Percentiles rank a stretch among this genome's conserved stretches.
These are phyloP conservation scores for Strobilomyces echinocephalus DNA, from an alignment of 768 basidiomycete genomes.

Conservation along the genomic window DNA sequence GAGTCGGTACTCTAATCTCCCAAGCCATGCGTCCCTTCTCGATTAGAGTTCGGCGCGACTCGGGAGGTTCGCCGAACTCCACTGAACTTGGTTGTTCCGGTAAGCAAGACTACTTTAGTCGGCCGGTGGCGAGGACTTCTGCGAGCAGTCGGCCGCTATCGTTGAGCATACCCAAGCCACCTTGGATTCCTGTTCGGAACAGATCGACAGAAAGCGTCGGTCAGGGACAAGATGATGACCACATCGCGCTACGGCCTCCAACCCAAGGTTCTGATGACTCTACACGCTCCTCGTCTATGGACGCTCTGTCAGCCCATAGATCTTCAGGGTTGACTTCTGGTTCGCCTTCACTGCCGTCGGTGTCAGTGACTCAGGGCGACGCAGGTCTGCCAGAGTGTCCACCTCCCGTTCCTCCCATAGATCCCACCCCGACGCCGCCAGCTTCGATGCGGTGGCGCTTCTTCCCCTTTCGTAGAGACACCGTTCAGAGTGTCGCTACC, in stretches of 20 bases:
- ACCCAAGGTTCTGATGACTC: constrained; percentile 12
- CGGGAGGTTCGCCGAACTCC: constrained; percentile 29
- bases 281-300: constrained; percentile 14
- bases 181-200: constrained; percentile 12
- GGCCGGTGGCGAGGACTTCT: constrained; percentile 11
- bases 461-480: constrained; percentile 44
- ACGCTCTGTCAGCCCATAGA: constrained; percentile 5
- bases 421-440: constrained; percentile 20
- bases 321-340: constrained; percentile 6
- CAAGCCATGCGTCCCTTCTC: constrained; percentile 49
- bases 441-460: constrained; percentile 46
- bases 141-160: constrained; percentile 18
- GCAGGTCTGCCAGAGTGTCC: constrained; percentile 16
- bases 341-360: constrained; percentile 12
- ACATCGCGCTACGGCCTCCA: constrained; percentile 5
- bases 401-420: constrained; percentile 30
- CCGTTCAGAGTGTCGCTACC: constrained; percentile 25
- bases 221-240: neutral
- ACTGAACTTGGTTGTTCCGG: constrained; percentile 15
- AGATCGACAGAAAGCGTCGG: constrained; percentile 30
- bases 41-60: constrained; percentile 35
- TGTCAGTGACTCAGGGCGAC: constrained; percentile 10
- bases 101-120: constrained; percentile 23
- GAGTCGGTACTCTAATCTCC: constrained; percentile 50
- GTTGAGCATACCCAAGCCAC: constrained; percentile 19